Evolutionary conservation across 768 basidiomycete species (phyloP).

Genomic region (Amanita rimosa): DNA sequence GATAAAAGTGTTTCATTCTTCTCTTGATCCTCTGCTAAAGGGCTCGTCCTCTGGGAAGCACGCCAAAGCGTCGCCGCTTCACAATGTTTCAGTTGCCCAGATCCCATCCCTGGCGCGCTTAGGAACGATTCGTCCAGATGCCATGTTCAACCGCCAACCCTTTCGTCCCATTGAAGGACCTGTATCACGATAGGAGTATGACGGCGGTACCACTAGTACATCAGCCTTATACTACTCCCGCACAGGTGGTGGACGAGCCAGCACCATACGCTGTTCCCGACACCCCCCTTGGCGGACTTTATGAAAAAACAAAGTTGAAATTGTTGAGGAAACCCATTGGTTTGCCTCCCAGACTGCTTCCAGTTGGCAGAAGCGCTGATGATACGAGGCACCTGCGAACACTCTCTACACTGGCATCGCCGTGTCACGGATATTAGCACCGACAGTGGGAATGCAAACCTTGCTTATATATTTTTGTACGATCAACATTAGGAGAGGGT

Average conservation of each 20-base stretch:
- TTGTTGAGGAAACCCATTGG: background rate
- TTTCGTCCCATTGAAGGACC: background rate
- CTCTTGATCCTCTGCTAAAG: background rate
- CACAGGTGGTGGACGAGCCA: background rate
- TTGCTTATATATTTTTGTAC: conserved; percentile 41
- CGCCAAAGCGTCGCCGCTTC: no score
- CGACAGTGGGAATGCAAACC: conserved; percentile 24
- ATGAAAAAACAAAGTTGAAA: background rate
- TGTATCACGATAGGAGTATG: background rate
- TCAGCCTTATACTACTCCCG: background rate
- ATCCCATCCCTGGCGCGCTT: background rate
- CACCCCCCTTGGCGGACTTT: no score
- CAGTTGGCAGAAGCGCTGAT: background rate
- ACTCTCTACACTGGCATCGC: conserved; percentile 36
- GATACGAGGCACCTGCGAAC: conserved; percentile 26
- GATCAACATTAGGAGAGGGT: conserved; percentile 25
- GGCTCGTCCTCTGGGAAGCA: background rate
- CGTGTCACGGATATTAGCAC: conserved; percentile 39
- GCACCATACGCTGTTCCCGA: background rate
- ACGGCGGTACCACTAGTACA: background rate
- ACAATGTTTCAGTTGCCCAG: no score
- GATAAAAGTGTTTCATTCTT: background rate
- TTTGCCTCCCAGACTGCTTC: background rate
- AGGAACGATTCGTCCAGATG: background rate
- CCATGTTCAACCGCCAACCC: background rate